These are phyloP conservation scores for Tetrapisispora arboricola DNA, from an alignment of 805 yeast species.

Conservation along the genomic window DNA sequence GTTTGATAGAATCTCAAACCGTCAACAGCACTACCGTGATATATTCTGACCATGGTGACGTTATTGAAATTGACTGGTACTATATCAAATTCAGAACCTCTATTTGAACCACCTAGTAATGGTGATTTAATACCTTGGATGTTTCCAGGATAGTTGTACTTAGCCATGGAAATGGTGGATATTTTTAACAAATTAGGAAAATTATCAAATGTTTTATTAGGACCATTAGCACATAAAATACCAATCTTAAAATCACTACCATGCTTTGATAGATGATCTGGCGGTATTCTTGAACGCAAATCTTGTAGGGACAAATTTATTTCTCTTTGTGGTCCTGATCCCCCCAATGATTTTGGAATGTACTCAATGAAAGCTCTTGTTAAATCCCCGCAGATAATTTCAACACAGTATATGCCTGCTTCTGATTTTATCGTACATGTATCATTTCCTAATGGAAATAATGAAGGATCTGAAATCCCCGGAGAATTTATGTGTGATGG, in stretches of 20 bases:
- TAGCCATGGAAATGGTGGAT: conserved; percentile 17
- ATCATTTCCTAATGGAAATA: conserved; percentile 39
- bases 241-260: conserved; percentile 33
- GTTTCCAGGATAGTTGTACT: conserved; percentile 17
- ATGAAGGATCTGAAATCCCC: conserved; percentile 30
- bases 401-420: conserved; percentile 68
- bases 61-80: conserved; percentile 20
- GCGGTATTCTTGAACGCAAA: conserved; percentile 29
- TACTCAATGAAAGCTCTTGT: conserved; percentile 49
- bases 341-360: conserved; percentile 45
- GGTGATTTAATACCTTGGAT: conserved; percentile 23
- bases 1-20: conserved; percentile 53
- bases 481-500: conserved; percentile 26
- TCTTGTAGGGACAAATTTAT: conserved; percentile 41
- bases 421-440: conserved; percentile 38
- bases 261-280: conserved; percentile 23
- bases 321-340: conserved; percentile 49
- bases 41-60: conserved; percentile 49
- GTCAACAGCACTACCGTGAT: conserved; percentile 70
- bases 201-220: conserved; percentile 43
- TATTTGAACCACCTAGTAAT: conserved; percentile 17
- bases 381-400: conserved; percentile 47
- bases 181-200: conserved; percentile 27
- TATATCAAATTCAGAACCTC: conserved; percentile 24
- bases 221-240: conserved; percentile 48